Conservation (phyloP, 495 filamentous ascomycete species). For the Cenococcum geophilum region DNA sequence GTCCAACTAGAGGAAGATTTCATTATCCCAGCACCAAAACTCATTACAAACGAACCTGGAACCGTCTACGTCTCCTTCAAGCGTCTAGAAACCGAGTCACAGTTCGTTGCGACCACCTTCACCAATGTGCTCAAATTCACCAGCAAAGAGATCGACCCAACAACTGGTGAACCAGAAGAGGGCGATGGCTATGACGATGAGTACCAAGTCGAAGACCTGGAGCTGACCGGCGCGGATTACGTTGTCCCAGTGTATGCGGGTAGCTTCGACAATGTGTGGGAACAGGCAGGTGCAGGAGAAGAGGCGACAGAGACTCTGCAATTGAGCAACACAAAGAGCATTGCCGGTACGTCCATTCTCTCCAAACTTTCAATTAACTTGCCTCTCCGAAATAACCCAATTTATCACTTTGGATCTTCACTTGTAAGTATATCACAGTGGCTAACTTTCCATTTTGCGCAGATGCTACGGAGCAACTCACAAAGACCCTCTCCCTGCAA, state of each 20-base stretch:
- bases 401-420: not conserved
- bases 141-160: slow-evolving; percentile 93
- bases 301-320: slow-evolving; percentile 89
- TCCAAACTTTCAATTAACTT: not conserved
- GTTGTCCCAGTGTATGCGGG: slow-evolving; percentile 86
- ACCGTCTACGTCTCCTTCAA: slow-evolving; percentile 94
- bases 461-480: slow-evolving; percentile 93
- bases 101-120: slow-evolving; percentile 71
- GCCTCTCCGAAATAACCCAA: not conserved
- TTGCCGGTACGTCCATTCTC: slow-evolving; percentile 62
- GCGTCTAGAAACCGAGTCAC: slow-evolving; percentile 63
- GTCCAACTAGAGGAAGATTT: slow-evolving; percentile 73
- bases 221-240: slow-evolving; percentile 87
- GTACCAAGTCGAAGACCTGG: slow-evolving; percentile 93
- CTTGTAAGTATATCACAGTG: not conserved
- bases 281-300: slow-evolving; percentile 76
- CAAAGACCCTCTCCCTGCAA: slow-evolving; percentile 80
- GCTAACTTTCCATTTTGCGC: slow-evolving; percentile 37
- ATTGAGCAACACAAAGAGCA: slow-evolving; percentile 82
- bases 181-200: slow-evolving; percentile 87
- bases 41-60: slow-evolving; percentile 75
- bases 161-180: slow-evolving; percentile 88
- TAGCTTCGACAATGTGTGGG: slow-evolving; percentile 96
- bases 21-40: slow-evolving; percentile 78
- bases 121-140: slow-evolving; percentile 95